phyloP scores from a whole-genome alignment of 768 basidiomycete species.

The Cystofilobasidium capitatum region DNA sequence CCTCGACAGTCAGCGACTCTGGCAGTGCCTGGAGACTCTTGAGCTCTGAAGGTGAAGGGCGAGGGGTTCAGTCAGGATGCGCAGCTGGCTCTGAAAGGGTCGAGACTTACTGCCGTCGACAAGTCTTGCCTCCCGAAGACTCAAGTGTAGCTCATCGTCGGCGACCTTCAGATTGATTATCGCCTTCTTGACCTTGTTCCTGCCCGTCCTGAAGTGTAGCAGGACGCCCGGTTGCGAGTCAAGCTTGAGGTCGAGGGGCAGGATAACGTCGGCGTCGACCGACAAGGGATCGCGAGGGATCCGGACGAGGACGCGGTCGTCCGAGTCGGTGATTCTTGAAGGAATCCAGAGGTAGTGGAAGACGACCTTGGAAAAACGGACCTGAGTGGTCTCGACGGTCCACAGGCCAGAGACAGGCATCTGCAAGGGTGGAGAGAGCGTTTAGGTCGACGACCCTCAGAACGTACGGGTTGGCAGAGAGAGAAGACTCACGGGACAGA shows the following conservation, averaged over 20 bases:
- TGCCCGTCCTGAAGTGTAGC: slow-evolving; percentile 33
- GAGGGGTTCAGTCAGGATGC: neutral
- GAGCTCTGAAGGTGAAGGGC: neutral
- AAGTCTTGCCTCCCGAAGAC: neutral
- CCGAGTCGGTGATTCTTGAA: neutral
- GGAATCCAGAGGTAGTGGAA: slow-evolving; percentile 50
- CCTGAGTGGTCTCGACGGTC: slow-evolving; percentile 57
- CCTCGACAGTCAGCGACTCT: slow-evolving; percentile 4
- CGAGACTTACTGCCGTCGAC: slow-evolving; percentile 5
- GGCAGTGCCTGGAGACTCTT: neutral
- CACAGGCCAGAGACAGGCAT: slow-evolving; percentile 62
- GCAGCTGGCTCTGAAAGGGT: neutral
- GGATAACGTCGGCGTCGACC: slow-evolving; percentile 51
- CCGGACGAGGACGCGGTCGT: slow-evolving; percentile 42
- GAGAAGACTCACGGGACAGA: slow-evolving; percentile 58
- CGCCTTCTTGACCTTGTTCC: slow-evolving; percentile 30
- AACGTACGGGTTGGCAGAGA: neutral
- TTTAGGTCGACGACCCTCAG: neutral
- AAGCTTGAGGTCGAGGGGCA: slow-evolving; percentile 36
- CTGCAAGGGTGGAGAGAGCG: slow-evolving; percentile 41
- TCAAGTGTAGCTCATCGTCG: slow-evolving; percentile 13
- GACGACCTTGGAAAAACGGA: slow-evolving; percentile 54
- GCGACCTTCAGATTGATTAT: slow-evolving; percentile 8
- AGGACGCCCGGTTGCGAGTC: slow-evolving; percentile 33
- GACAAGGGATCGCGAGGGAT: slow-evolving; percentile 57